Conservation (phyloP, 148 eudicot species). For the Talinum fruticosum region DNA sequence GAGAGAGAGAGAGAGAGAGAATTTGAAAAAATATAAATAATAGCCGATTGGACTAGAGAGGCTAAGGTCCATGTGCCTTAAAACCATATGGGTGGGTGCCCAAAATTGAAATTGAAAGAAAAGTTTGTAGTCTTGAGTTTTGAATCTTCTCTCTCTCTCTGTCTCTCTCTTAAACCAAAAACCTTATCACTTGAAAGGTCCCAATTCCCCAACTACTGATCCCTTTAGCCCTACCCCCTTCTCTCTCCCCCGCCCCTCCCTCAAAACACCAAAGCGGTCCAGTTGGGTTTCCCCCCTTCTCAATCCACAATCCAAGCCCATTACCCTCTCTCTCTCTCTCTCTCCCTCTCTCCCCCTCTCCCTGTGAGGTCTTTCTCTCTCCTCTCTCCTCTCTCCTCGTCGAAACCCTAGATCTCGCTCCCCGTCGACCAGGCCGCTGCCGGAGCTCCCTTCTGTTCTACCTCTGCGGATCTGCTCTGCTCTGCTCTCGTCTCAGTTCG, state of each 20-base stretch:
- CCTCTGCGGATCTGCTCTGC: not conserved
- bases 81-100: too few species aligned
- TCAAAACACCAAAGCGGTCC: not conserved
- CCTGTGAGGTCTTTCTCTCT: not conserved
- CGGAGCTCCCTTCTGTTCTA: not conserved
- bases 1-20: too few species aligned
- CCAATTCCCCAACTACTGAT: not conserved
- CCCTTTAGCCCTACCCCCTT: not conserved
- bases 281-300: not conserved
- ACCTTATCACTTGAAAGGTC: not conserved
- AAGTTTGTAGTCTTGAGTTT: not conserved
- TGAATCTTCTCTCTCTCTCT: too few species aligned
- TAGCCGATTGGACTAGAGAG: too few species aligned
- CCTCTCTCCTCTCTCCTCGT: not conserved
- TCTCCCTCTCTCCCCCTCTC: conserved; percentile 3
- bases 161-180: too few species aligned
- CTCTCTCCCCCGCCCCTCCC: not conserved
- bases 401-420: conserved; percentile 16
- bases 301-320: conserved; percentile 12
- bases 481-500: not conserved
- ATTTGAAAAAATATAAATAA: too few species aligned
- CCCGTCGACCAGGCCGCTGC: not conserved
- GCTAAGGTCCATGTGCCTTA: too few species aligned
- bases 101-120: too few species aligned
- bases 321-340: not conserved